These are phyloP conservation scores for Boletus pseudo-olivaceus DNA, from an alignment of 768 basidiomycete species.

Conservation along the genomic window DNA sequence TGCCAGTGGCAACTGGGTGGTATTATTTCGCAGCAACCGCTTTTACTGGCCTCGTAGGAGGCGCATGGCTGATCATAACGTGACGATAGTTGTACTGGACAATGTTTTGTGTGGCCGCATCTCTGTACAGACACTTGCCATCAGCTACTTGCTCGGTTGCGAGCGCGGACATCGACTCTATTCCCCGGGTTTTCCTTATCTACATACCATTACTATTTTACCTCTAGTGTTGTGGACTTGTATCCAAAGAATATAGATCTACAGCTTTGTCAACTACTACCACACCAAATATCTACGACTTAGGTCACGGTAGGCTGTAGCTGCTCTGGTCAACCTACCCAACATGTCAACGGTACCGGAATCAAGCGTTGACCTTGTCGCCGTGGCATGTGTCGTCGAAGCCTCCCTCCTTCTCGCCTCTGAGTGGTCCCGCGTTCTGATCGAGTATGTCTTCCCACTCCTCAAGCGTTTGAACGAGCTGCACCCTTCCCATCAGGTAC, in stretches of 20 bases:
- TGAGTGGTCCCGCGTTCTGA: conserved; percentile 49
- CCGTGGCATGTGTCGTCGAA: conserved; percentile 59
- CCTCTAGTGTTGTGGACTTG: conserved; percentile 9
- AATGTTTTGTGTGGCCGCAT: conserved; percentile 1
- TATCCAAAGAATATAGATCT: conserved; percentile 8
- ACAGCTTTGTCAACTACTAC: neutral
- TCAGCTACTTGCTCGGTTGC: neutral
- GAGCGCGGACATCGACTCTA: neutral
- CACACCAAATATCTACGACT: neutral
- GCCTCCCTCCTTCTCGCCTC: conserved; percentile 51
- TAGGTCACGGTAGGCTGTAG: neutral
- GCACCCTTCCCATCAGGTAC: conserved; percentile 38
- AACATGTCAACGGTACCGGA: conserved; percentile 23
- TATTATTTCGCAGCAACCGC: conserved; percentile 25
- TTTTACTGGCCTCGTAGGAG: conserved; percentile 25
- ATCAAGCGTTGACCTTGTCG: conserved; percentile 32
- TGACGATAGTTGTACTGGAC: conserved; percentile 16
- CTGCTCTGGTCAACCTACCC: neutral
- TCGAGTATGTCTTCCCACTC: conserved; percentile 48
- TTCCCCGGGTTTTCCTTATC: neutral
- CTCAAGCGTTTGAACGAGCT: conserved; percentile 50
- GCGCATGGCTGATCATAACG: conserved; percentile 31
- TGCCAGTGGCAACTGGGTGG: conserved; percentile 23
- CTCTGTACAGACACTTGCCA: conserved; percentile 4
- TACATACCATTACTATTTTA: conserved; percentile 17